Percentiles rank a stretch among this genome's conserved stretches.
phyloP scores from a whole-genome alignment of 2,329 filamentous ascomycete species.

The Teratosphaeria gauchensis region DNA sequence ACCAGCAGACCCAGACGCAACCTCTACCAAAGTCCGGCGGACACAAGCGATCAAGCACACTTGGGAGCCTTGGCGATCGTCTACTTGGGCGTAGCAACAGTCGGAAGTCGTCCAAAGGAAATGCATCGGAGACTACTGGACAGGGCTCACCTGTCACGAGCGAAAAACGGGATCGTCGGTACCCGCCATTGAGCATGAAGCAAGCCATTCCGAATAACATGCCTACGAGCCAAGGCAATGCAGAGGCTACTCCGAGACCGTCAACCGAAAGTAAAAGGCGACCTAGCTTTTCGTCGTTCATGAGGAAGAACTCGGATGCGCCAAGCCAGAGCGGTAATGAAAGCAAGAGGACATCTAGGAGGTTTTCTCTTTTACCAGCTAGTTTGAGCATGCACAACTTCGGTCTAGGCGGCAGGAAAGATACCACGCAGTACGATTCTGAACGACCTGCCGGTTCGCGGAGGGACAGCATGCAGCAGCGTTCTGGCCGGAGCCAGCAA shows the following conservation, averaged over 20 bases:
- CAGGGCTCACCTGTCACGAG: slow-evolving; percentile 40
- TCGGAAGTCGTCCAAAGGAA: slow-evolving; percentile 27
- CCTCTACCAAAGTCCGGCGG: slow-evolving; percentile 53
- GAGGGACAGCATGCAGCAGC: slow-evolving; percentile 9
- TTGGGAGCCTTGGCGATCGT: slow-evolving; percentile 60
- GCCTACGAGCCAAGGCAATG: slow-evolving; percentile 18
- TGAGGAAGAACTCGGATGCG: slow-evolving; percentile 35
- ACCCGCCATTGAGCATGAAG: slow-evolving; percentile 88
- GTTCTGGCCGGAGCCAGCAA: slow-evolving; percentile 24
- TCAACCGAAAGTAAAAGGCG: slow-evolving; percentile 41
- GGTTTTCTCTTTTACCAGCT: slow-evolving; percentile 42
- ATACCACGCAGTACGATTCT: slow-evolving; percentile 24
- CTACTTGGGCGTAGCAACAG: slow-evolving; percentile 61
- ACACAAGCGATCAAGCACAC: slow-evolving; percentile 56
- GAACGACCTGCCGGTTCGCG: slow-evolving; percentile 18
- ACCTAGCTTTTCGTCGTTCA: slow-evolving; percentile 40
- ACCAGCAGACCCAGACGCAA: slow-evolving; percentile 41
- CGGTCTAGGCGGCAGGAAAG: slow-evolving; percentile 24
- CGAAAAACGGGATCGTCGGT: slow-evolving; percentile 58
- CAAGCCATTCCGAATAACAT: slow-evolving; percentile 50
- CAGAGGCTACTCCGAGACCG: slow-evolving; percentile 42
- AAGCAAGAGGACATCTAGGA: slow-evolving; percentile 29
- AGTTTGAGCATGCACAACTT: slow-evolving; percentile 39
- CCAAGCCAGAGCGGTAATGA: slow-evolving; percentile 10
- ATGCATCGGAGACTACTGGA: slow-evolving; percentile 25